Percentiles rank a stretch among this genome's conserved stretches.
Conservation (phyloP, 768 basidiomycete species). For the Cyathus striatus region DNA sequence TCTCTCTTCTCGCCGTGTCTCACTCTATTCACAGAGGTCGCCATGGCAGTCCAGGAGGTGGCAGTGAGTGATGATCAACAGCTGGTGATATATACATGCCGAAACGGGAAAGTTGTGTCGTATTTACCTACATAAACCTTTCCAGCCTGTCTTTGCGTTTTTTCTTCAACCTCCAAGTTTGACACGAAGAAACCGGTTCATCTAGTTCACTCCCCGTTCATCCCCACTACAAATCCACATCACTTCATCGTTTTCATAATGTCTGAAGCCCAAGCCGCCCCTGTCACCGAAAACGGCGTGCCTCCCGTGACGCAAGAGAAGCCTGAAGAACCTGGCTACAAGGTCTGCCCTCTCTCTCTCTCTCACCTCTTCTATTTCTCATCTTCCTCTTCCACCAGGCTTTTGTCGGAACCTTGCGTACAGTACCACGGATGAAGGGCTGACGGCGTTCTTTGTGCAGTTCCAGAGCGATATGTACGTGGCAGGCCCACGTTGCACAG, state of each 20-base stretch:
- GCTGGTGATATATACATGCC: too few species aligned
- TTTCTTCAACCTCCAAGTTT: slow-evolving; percentile 80
- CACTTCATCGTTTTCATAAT: slow-evolving; percentile 61
- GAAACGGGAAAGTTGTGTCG: slow-evolving; percentile 22
- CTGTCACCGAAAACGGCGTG: slow-evolving; percentile 79
- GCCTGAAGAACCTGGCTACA: slow-evolving; percentile 75
- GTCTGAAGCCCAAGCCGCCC: slow-evolving; percentile 90
- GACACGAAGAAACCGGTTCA: slow-evolving; percentile 84
- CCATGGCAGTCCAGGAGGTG: too few species aligned
- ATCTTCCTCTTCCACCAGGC: slow-evolving; percentile 42
- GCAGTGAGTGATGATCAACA: too few species aligned
- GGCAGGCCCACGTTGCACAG: slow-evolving; percentile 37
- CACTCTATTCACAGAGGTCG: too few species aligned
- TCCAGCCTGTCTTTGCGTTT: slow-evolving; percentile 24
- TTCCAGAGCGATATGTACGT: slow-evolving; percentile 85
- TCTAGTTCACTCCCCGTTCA: slow-evolving; percentile 58
- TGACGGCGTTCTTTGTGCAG: slow-evolving; percentile 90
- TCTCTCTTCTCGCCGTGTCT: too few species aligned
- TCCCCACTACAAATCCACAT: slow-evolving; percentile 45
- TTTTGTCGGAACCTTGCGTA: slow-evolving; percentile 95
- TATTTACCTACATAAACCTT: slow-evolving; percentile 37
- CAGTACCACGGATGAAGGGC: slow-evolving; percentile 89
- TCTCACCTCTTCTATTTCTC: slow-evolving; percentile 3
- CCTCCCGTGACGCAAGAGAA: slow-evolving; percentile 71
- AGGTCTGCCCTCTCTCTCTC: slow-evolving; percentile 41